A percentile compares a stretch with the other conserved stretches of the same genome.
phyloP scores from a whole-genome alignment of 2,329 filamentous ascomycete genomes.

The Diplodia seriata region DNA sequence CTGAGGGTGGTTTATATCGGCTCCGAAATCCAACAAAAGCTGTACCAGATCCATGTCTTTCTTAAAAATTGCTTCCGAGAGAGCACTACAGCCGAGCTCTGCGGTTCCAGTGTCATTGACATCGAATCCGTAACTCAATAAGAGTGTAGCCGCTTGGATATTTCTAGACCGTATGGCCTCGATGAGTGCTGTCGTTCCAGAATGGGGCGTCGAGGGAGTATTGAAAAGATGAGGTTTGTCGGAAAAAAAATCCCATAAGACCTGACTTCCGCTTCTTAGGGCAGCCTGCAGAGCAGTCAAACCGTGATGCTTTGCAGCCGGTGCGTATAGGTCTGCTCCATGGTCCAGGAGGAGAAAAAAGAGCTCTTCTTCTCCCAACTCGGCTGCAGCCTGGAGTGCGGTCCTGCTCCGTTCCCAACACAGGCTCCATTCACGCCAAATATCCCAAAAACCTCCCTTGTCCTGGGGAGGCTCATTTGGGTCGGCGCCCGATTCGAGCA shows the following conservation, averaged over 20 bases:
- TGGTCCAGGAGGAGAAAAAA: neutral
- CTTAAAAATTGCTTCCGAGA: neutral
- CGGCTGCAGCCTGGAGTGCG: neutral
- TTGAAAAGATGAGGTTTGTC: accelerated
- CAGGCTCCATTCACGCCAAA: too few species aligned
- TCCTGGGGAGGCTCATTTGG: too few species aligned
- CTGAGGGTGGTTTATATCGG: neutral
- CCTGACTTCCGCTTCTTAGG: neutral
- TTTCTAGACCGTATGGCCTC: neutral
- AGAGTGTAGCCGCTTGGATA: too few species aligned
- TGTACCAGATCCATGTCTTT: neutral
- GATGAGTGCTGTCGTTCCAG: neutral
- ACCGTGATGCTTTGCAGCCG: too few species aligned
- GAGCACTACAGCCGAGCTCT: neutral
- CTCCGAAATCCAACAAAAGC: neutral
- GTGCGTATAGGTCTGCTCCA: neutral
- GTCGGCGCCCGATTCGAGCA: neutral
- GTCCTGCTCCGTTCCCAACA: neutral
- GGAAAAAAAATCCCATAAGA: neutral
- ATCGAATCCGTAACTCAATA: neutral
- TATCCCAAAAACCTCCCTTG: too few species aligned
- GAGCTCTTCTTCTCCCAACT: neutral
- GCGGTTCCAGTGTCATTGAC: neutral
- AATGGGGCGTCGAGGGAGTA: neutral
- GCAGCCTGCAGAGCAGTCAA: too few species aligned